Evolutionary conservation across 2,329 filamentous ascomycete species (phyloP), one percentile per base, ranked within the genome.

Genomic region (Curvularia sp.): DNA sequence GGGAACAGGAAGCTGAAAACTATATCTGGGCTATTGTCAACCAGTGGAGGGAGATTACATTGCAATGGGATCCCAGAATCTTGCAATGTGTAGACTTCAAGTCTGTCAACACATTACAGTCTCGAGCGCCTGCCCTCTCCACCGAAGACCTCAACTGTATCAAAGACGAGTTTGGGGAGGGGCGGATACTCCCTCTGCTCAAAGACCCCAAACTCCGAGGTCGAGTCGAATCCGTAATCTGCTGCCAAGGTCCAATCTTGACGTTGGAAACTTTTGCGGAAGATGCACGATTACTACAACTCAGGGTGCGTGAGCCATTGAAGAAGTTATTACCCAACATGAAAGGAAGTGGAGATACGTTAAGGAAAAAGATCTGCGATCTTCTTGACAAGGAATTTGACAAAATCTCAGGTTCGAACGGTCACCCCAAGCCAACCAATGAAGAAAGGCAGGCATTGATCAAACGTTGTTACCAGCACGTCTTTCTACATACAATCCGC

Each of bases 401-500:
- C 28, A 8, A 48, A 20, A 12, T 13, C 9, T 48, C 28, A 4
- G 5, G 15, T 20, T 22, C 12, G 10, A 20, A 20, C 5, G n/a
- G 15, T 42, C 30, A 46, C 30, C 41, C 18, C 9, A 46, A 4
- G 24, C 39, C 28, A 31, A 35, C 30, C 13, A 10, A 10, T 12
- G 26, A 4, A 24, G 39, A 44, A 39, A 53, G 43, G 50, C n/a
- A 53, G 26, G 50, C 12, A 20, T n/a, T 43, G 39, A 6, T 53
- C 30, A 18, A 39, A 13, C 51, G 51, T 46, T 53, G 51, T 53
- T 53, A 53, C 20, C 41, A 53, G 8, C 42, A 53, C 30, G 28
- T 46, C 51, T 53, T 53, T 33, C 51, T 53, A n/a, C 42, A 53
- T 18, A 24, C 51, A 18, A 47, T 53, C 42, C 51, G 51, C 13